Evolutionary conservation across 2,329 filamentous ascomycete genomes (phyloP).

Genomic region (Juglanconis juglandina): DNA sequence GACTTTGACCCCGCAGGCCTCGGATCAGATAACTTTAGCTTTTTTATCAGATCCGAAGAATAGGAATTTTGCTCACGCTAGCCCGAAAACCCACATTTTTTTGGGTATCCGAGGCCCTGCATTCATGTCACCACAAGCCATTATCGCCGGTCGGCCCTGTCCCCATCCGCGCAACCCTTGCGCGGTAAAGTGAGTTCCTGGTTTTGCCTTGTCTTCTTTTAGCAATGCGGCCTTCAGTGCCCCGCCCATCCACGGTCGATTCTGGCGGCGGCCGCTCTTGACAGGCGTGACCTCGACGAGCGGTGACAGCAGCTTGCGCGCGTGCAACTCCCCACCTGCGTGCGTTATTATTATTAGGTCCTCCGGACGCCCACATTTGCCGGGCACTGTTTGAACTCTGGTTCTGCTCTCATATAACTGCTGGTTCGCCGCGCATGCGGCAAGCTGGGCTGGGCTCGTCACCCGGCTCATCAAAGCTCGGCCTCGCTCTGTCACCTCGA

Average conservation of each 20-base stretch:
- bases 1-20: not conserved
- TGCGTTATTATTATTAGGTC: not conserved
- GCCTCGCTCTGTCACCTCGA: not conserved
- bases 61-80: not conserved
- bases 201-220: not conserved
- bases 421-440: slow-evolving; percentile 8
- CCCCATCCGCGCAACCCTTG: not conserved
- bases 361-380: slow-evolving; percentile 4
- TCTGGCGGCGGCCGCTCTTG: slow-evolving; percentile 5
- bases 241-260: slow-evolving; percentile 12
- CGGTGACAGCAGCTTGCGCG: not conserved
- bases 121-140: not conserved
- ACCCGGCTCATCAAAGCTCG: slow-evolving; percentile 13
- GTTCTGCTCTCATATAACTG: not conserved
- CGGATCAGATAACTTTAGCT: slow-evolving; percentile 5
- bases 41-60: slow-evolving; percentile 4
- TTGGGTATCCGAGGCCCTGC: not conserved
- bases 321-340: slow-evolving; percentile 3
- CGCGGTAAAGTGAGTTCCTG: not conserved
- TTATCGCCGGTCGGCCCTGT: not conserved
- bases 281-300: slow-evolving; percentile 2
- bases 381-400: not conserved
- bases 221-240: slow-evolving; percentile 12
- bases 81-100: not conserved
- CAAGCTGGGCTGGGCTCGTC: slow-evolving; percentile 12